Conservation (phyloP, 75 land plant genomes). For the Pinus albicaulis region DNA sequence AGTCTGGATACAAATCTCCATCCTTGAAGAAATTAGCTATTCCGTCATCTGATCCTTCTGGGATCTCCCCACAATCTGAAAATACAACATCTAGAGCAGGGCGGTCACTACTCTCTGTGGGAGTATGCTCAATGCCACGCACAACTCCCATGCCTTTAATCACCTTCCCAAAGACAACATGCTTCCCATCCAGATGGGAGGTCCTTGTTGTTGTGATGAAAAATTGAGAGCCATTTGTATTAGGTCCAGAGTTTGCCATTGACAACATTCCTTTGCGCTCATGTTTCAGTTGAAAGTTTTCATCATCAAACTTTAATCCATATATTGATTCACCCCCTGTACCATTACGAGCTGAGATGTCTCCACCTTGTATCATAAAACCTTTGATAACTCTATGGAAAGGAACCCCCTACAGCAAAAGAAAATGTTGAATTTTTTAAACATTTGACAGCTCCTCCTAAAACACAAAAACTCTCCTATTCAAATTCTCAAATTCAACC, state of each 20-base stretch:
- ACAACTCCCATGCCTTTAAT: slow-evolving; percentile 96
- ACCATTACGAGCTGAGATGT: slow-evolving; percentile 84
- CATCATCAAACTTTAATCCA: slow-evolving; percentile 92
- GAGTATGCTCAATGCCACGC: slow-evolving; percentile 80
- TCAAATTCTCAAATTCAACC: too few relatives aligned
- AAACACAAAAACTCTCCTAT: too few relatives aligned
- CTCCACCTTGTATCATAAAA: slow-evolving; percentile 99
- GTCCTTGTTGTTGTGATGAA: slow-evolving; percentile 93
- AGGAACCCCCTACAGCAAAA: slow-evolving; percentile 57
- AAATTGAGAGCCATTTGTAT: slow-evolving; percentile 97
- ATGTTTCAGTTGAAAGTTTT: slow-evolving; percentile 91
- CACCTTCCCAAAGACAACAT: slow-evolving; percentile 97
- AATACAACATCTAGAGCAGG: slow-evolving; percentile 66
- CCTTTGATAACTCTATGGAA: slow-evolving; percentile 95
- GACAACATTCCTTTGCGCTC: slow-evolving; percentile 95
- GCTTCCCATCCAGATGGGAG: slow-evolving; percentile 92
- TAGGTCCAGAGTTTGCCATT: slow-evolving; percentile 96
- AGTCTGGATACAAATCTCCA: slow-evolving; percentile 91
- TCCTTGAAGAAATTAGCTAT: slow-evolving; percentile 76
- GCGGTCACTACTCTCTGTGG: slow-evolving; percentile 43
- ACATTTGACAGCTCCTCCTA: too few relatives aligned
- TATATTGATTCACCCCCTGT: slow-evolving; percentile 99
- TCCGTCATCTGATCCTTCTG: slow-evolving; percentile 83
- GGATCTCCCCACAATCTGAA: slow-evolving; percentile 82
- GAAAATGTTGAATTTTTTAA: too few relatives aligned